Evolutionary conservation across 1,139 yeast species (phyloP), one percentile per base, ranked within the genome.

Genomic region (Magnusiomyces starmeri): DNA sequence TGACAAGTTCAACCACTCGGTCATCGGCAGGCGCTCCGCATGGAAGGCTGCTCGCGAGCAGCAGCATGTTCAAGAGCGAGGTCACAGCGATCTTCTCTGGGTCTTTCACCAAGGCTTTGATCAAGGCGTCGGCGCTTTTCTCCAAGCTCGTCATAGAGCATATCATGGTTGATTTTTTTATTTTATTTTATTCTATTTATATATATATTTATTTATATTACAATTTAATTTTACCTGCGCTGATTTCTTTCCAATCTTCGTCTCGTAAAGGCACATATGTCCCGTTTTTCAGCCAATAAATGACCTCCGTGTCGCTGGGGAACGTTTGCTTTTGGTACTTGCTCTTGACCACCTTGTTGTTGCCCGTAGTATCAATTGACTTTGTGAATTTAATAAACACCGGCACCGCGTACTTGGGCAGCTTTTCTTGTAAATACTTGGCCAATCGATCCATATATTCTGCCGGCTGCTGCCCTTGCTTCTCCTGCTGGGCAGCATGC

Each of bases 341-440:
- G 62, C 80, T 83, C 72, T 90, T 92, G 45, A 89, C 83, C 34
- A 90, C 81, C 73, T 92, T 92, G 70, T 87, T 92, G 65, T 87
- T 90, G 56, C 88, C 95, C 4, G 88, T 82, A 44, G 81, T 78
- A 60, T 78, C 77, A 56, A 90, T 82, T 53, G 72, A 70, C 26
- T 72, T 67, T 44, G 81, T 81, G 62, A 88, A 76, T 65, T 88
- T 85, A 52, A 89, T 70, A 64, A 92, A 89, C 48, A 84, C 76
- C 1, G 98, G 98, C 43, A 88, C 75, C 1, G 97, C 95, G 69
- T 86, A 92, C 60, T 76, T 80, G n/a, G 97, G 97, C 54, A 92
- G 74, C 32, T 78, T 71, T 35, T 66, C 59, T 25, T 65, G 63
- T 21, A 80, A 70, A 58, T 75, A 76, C 2, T 60, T 55, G 41